Base-by-base conservation (phyloP, 257 asterid species). In the Solanum pinnatisectum region DNA sequence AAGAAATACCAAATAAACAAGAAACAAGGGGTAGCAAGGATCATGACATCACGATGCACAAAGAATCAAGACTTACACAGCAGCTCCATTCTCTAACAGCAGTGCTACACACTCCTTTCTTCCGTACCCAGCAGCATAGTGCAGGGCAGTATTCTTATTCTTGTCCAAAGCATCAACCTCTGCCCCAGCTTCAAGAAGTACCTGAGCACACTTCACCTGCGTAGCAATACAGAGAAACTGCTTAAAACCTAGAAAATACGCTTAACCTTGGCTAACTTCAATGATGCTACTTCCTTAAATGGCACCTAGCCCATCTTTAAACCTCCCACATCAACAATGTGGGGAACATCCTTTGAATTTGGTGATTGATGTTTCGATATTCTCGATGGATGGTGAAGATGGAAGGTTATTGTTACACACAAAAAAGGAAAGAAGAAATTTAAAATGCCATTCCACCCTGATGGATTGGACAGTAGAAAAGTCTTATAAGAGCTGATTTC, bases 81-180 rank as follows among this genome's bases (percentile, higher is more conserved):
- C 99, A 37, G 99, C 99, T 6, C 99, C 99, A 67, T 94, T 94
- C 86, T 96, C 96, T 84, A 97, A 92, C 71, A 97, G 93, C 89
- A 97, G 98, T 87, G 95, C 98, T 33, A 97, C 99, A 25, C 99
- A 97, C 30, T 97, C 99, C 94, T 97, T 97, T 90, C 96, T 92
- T 79, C 99, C 99, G 87, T 97, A 97, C 60, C 99, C 99, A 20
- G 99, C 98, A 14, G 99, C 99, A 89, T 97, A 97, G 87, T 97
- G 99, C 70, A 97, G 99, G 79, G 99, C 97, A 42, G 99, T 96
- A 94, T 97, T 97, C 95, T 97, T 97, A 73, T 96, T 97, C 93
- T 95, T 96, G 88, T 97, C 99, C 94, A 97, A 91, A 73, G 94
- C 96, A 87, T 97, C 98, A 79, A 95, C 99, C 93, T 96, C 95